Conservation (phyloP, 164 flowering plant genomes). For the Liquidambar formosana region DNA sequence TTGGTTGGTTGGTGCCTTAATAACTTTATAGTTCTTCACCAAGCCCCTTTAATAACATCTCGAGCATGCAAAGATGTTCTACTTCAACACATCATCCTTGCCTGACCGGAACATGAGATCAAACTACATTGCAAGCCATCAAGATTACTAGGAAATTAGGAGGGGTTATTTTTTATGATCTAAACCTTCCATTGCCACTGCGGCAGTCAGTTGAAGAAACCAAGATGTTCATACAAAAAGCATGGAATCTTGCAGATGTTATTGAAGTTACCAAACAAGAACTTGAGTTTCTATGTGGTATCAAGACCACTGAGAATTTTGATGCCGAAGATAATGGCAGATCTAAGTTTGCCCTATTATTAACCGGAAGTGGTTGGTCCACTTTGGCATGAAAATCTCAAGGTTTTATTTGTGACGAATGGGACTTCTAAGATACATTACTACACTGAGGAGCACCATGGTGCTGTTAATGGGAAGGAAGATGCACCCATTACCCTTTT, state of each 20-base stretch:
- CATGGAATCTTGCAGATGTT: constrained; percentile 75
- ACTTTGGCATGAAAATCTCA: constrained; percentile 85
- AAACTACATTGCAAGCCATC: constrained; percentile 66
- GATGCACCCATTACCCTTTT: constrained; percentile 81
- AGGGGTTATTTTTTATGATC: constrained; percentile 70
- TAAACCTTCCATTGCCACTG: constrained; percentile 88
- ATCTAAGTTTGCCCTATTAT: constrained; percentile 75
- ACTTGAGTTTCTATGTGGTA: constrained; percentile 89
- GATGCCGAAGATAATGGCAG: constrained; percentile 62
- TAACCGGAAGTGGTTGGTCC: constrained; percentile 58
- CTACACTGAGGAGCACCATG: constrained; percentile 70
- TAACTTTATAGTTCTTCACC: neutral
- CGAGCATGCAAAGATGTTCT: constrained; percentile 91
- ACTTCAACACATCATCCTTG: constrained; percentile 80
- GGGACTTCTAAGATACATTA: constrained; percentile 94
- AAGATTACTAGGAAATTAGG: constrained; percentile 68
- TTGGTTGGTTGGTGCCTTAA: neutral
- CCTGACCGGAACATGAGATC: constrained; percentile 73
- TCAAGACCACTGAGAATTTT: constrained; percentile 64
- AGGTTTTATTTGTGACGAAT: constrained; percentile 91
- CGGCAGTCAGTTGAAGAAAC: constrained; percentile 85
- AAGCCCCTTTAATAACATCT: constrained; percentile 1
- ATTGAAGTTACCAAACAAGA: constrained; percentile 95
- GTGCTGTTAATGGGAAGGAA: constrained; percentile 71
- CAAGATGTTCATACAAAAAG: constrained; percentile 60